Evolutionary conservation across 1,139 yeast genomes (phyloP), one percentile per base, ranked within the genome.

Genomic region (Petasospora rhodanensis): DNA sequence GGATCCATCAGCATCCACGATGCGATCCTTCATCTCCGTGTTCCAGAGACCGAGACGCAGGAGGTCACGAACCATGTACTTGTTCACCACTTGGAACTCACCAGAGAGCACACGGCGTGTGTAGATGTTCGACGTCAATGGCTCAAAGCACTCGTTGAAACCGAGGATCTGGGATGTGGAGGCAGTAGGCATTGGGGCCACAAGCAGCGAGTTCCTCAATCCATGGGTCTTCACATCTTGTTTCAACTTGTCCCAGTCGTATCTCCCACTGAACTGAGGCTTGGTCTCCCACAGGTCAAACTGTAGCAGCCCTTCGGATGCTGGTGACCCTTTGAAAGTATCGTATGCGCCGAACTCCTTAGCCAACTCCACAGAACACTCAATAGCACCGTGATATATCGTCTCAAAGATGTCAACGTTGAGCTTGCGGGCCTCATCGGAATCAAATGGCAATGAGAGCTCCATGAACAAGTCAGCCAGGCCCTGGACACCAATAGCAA

Each of bases 171-270:
- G 95, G 13, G 95, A 86, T 2, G 96, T 85, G 3, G 95, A 84
- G 2, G 95, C 95, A 19, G 96, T 85, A 27, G 96, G 96, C 96
- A 85, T 85, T 29, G 95, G 95, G 4, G 94, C 96, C 36, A 84
- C 84, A 36, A 86, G 66, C 50, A 85, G 64, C 12, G 95, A 85
- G 68, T 85, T 85, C 54, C 95, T 68, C 39, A 85, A 48, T 32
- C 96, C 96, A 54, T 75, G 63, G 51, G 66, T 62, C 42, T 67
- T 66, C 49, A 85, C 60, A 35, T 76, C 66, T 20, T 61, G 68
- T 62, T 83, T 85, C 52, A 84, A 62, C 12, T 62, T 47, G 46
- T 75, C 83, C 95, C 95, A 85, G 56, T 85, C 76, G 62, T 64
- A 61, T 47, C 59, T 40, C 19, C 67, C 73, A 12, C 85, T 66